Evolutionary conservation across 2,329 filamentous ascomycete species (phyloP), one percentile per base, ranked within the genome.

Genomic region (Cladosporium sphaerospermum): DNA sequence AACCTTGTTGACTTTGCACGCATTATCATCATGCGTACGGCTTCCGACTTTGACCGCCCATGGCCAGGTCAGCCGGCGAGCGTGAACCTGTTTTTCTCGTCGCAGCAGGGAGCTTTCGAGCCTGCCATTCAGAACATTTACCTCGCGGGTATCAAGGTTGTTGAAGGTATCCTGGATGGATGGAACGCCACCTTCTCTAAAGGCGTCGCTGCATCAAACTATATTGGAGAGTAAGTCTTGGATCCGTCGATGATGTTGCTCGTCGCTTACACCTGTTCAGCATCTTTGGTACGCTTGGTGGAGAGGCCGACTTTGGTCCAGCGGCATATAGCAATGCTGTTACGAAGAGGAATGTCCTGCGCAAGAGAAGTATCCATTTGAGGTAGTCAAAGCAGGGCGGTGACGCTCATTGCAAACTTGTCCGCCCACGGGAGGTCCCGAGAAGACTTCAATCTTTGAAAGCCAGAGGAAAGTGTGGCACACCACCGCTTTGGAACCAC

Each of bases 1-100:
- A 76, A 78, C 2, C 62, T 81, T 4, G 78, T 84, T 3, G 86
- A 89, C 65, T 89, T 86, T 67, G 67, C 73, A 4, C 78, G 86
- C 3, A 77, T 86, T 57, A 83, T 89, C 52, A 68, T 88, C 54
- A 81, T 88, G 77, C 78, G 86, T 31, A 82, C 83, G 62, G 83
- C 78, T 1, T 85, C 82, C 9, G 81, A 89, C 70, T 89, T 89
- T 63, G 86, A 89, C 64, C 79, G 86, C 4, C 83, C 83, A 0
- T 84, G 81, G 19, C 78, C 79, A 0, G 79, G 77, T 9, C 67
- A 79, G 8, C 73, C 76, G 0, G 76, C 80, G 8, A 74, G 77
- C 14, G 74, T 82, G 36, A 84, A 88, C 61, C 73, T 89, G 8
- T 75, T 81, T 37, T 74, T 78, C 40, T 69, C 76, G 0, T 69